Conservation (phyloP, 345 rosid genomes). For the Populus euphratica region DNA sequence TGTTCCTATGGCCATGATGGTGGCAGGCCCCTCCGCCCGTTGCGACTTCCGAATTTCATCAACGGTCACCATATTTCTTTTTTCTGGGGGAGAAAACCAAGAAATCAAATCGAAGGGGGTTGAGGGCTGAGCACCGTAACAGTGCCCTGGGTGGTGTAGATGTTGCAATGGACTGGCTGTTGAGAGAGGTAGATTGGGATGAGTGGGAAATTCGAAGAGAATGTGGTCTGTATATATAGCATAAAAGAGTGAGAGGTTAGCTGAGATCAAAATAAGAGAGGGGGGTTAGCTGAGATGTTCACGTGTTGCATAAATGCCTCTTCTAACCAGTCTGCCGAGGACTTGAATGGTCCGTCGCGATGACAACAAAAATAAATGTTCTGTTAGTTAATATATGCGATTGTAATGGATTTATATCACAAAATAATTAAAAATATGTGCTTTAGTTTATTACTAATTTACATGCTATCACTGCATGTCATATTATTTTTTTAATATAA, state of each 20-base stretch:
- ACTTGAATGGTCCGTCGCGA: too few species aligned
- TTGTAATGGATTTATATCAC: too few species aligned
- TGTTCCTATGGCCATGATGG: slow-evolving; percentile 50
- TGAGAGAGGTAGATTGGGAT: background rate
- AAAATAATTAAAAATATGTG: too few species aligned
- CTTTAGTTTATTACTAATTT: too few species aligned
- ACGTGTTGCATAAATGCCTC: background rate
- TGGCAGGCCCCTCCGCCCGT: slow-evolving; percentile 49
- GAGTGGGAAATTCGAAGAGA: background rate
- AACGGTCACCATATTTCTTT: slow-evolving; percentile 35
- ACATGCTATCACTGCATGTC: too few species aligned
- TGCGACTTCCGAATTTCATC: slow-evolving; percentile 41
- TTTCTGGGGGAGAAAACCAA: background rate
- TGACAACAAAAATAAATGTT: too few species aligned
- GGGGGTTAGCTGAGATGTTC: background rate
- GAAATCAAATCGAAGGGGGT: background rate
- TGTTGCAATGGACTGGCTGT: background rate
- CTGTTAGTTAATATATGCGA: too few species aligned
- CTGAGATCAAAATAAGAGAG: background rate
- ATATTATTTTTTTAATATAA: too few species aligned
- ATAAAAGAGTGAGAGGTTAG: background rate
- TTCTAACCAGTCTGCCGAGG: background rate
- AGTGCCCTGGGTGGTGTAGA: background rate
- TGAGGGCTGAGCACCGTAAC: background rate
- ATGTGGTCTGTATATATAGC: background rate